Conservation (phyloP, 495 filamentous ascomycete genomes). For the Penicillium dipodomyicola region DNA sequence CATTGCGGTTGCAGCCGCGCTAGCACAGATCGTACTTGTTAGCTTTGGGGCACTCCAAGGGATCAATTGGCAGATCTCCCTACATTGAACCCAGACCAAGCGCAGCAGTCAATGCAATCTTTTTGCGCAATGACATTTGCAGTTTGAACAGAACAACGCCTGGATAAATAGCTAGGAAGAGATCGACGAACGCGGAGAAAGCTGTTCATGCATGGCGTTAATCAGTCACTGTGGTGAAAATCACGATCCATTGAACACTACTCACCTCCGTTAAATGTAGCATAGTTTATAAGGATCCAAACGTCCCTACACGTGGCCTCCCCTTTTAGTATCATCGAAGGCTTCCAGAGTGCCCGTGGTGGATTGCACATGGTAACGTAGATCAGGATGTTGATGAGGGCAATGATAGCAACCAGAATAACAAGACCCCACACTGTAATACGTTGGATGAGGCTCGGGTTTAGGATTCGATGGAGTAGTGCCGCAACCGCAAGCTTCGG, state of each 20-base stretch:
- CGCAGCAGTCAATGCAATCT: slow-evolving; percentile 32
- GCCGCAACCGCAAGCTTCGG: slow-evolving; percentile 32
- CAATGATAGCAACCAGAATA: slow-evolving; percentile 17
- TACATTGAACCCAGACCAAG: slow-evolving; percentile 22
- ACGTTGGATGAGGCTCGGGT: slow-evolving; percentile 18
- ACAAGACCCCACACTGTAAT: slow-evolving; percentile 22
- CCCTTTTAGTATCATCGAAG: slow-evolving; percentile 19
- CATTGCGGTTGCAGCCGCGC: slow-evolving; percentile 22
- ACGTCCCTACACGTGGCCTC: slow-evolving; percentile 15
- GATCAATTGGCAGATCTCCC: not conserved
- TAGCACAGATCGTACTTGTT: not conserved
- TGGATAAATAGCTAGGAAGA: slow-evolving; percentile 37
- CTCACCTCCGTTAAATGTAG: slow-evolving; percentile 27
- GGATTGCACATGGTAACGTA: slow-evolving; percentile 33
- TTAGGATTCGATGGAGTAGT: slow-evolving; percentile 29
- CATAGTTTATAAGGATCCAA: slow-evolving; percentile 26
- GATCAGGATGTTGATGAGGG: slow-evolving; percentile 27
- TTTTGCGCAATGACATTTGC: slow-evolving; percentile 38
- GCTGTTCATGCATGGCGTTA: slow-evolving; percentile 7
- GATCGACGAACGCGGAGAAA: slow-evolving; percentile 27
- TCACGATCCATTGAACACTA: not conserved
- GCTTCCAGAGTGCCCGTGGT: slow-evolving; percentile 28
- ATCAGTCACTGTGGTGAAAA: not conserved
- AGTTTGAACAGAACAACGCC: slow-evolving; percentile 32
- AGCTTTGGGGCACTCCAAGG: not conserved